Conservation (phyloP, 306 rosid genomes). For the Cajanus cajan region DNA sequence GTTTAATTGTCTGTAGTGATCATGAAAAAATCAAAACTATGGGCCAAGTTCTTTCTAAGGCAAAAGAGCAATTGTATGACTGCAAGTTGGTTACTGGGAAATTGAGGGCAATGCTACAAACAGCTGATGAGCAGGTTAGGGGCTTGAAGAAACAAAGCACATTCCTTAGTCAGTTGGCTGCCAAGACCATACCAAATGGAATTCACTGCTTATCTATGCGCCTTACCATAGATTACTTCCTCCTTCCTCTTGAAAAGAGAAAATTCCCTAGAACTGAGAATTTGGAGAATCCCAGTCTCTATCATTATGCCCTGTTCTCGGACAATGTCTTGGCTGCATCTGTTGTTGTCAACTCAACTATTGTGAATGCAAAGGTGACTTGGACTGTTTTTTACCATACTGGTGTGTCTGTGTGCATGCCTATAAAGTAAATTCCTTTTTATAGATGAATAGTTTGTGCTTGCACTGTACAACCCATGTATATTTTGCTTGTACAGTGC, state of each 20-base stretch:
- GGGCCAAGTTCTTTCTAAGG: slow-evolving; percentile 79
- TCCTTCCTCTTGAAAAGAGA: slow-evolving; percentile 76
- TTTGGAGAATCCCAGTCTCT: slow-evolving; percentile 75
- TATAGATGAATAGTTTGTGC: not conserved
- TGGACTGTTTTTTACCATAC: slow-evolving; percentile 8
- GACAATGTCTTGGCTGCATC: slow-evolving; percentile 99
- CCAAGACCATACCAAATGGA: slow-evolving; percentile 89
- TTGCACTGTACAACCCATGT: not conserved
- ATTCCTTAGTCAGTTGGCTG: slow-evolving; percentile 90
- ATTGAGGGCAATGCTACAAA: slow-evolving; percentile 93
- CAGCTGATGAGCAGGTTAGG: slow-evolving; percentile 88
- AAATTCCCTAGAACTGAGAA: slow-evolving; percentile 78
- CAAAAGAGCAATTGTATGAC: slow-evolving; percentile 79
- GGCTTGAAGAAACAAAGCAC: slow-evolving; percentile 91
- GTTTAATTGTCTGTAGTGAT: slow-evolving; percentile 53
- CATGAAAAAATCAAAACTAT: slow-evolving; percentile 68
- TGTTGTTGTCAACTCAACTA: slow-evolving; percentile 90
- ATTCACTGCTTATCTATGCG: slow-evolving; percentile 93
- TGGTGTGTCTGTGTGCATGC: not conserved
- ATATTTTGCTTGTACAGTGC: not conserved
- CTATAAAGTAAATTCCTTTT: not conserved
- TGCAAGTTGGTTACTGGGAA: slow-evolving; percentile 83
- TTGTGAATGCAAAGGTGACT: slow-evolving; percentile 84
- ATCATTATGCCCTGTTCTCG: slow-evolving; percentile 92
- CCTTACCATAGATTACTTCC: slow-evolving; percentile 86